phyloP scores from a whole-genome alignment of 2,329 filamentous ascomycete species.

The Trichophaea hybrida region DNA sequence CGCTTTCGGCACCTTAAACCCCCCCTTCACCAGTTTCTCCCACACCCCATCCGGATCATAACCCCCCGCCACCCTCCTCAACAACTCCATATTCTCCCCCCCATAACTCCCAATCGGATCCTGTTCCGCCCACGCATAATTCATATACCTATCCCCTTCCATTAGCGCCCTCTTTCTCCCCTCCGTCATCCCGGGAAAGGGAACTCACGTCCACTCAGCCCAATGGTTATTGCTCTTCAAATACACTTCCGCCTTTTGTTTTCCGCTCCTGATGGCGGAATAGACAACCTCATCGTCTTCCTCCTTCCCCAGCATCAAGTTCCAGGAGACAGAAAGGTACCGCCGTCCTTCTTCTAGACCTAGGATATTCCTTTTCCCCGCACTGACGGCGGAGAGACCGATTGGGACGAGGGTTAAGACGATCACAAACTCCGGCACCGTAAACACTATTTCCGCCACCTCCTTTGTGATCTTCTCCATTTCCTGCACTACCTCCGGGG shows the following conservation, averaged over 20 bases:
- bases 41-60: constrained; percentile 28
- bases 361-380: background rate
- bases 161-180: constrained; percentile 28
- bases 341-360: background rate
- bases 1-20: constrained; percentile 27
- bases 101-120: constrained; percentile 35
- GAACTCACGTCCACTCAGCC: background rate
- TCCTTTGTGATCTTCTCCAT: background rate
- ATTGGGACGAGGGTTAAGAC: background rate
- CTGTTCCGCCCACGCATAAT: constrained; percentile 36
- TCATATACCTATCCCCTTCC: constrained; percentile 33
- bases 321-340: background rate
- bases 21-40: constrained; percentile 29
- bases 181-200: constrained; percentile 20
- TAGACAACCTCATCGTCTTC: constrained; percentile 30
- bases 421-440: no score
- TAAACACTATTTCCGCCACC: background rate
- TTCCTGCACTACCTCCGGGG: background rate
- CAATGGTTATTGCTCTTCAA: background rate
- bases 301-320: constrained; percentile 22
- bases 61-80: constrained; percentile 23
- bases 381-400: background rate
- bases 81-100: constrained; percentile 28
- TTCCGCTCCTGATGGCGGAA: no score
- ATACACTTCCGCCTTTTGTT: background rate